Conservation (phyloP, 352 stramenopile genomes). For the Phytophthora pisi region DNA sequence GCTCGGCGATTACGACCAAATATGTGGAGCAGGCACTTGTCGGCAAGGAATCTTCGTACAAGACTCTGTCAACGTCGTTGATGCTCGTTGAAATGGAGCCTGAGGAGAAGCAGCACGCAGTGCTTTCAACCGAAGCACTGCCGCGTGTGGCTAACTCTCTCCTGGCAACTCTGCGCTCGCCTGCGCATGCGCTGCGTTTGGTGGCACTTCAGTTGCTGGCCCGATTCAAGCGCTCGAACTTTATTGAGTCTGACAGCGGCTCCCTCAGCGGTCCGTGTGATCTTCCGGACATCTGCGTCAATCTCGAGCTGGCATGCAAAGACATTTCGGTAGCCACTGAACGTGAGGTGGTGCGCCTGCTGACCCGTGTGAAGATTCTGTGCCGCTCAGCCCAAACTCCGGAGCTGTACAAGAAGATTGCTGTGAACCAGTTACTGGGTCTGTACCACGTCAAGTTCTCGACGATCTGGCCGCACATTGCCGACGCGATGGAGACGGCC, state of each 20-base stretch:
- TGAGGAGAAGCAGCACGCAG: conserved; percentile 43
- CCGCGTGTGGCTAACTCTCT: conserved; percentile 46
- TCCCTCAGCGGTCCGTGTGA: conserved; percentile 68
- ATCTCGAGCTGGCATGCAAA: conserved; percentile 63
- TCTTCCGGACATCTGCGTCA: conserved; percentile 65
- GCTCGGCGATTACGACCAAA: conserved; percentile 22
- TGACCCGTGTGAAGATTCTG: conserved; percentile 83
- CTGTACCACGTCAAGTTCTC: conserved; percentile 91
- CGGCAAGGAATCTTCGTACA: conserved; percentile 56
- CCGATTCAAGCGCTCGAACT: conserved; percentile 56
- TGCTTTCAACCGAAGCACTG: conserved; percentile 51
- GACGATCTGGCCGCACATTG: conserved; percentile 84
- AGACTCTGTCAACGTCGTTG: conserved; percentile 64
- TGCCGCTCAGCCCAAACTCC: conserved; percentile 74
- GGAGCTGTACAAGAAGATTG: conserved; percentile 78
- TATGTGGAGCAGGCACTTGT: conserved; percentile 45
- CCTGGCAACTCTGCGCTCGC: conserved; percentile 66
- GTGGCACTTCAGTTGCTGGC: conserved; percentile 74
- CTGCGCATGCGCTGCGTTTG: conserved; percentile 65
- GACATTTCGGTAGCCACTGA: conserved; percentile 77
- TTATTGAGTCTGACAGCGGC: conserved; percentile 51
- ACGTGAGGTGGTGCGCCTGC: conserved; percentile 79
- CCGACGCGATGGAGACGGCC: conserved; percentile 69
- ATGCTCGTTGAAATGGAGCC: conserved; percentile 71
- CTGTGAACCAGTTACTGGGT: conserved; percentile 77